Conservation (phyloP, 2,329 filamentous ascomycete species). For the Aureobasidium sp. region DNA sequence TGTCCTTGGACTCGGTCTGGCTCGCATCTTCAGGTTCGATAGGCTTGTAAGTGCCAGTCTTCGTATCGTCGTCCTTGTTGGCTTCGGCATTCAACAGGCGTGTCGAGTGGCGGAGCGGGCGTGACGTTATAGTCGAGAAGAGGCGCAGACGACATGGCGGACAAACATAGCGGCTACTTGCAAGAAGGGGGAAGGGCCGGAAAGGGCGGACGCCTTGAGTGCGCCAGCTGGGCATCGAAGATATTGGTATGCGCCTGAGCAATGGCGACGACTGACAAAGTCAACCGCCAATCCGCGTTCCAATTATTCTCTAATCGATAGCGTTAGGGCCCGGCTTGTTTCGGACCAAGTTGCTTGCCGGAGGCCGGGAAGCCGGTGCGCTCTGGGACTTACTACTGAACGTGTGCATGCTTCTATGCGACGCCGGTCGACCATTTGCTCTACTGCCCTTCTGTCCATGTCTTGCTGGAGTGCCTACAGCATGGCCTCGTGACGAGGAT, state of each 20-base stretch:
- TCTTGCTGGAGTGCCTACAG: neutral
- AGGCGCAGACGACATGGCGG: neutral
- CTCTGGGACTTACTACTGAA: neutral
- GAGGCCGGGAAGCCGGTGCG: neutral
- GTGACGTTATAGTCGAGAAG: neutral
- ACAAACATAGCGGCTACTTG: neutral
- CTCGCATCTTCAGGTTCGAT: neutral
- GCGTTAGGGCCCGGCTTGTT: neutral
- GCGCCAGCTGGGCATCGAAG: conserved; percentile 6
- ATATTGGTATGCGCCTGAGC: neutral
- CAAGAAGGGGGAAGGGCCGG: neutral
- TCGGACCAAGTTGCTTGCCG: neutral
- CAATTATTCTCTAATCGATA: conserved; percentile 8
- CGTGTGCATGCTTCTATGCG: neutral
- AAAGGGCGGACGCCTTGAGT: neutral
- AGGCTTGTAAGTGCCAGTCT: neutral
- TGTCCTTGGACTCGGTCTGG: neutral
- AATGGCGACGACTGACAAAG: neutral
- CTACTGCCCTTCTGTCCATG: neutral
- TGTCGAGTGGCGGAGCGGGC: conserved; percentile 2
- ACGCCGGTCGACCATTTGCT: neutral
- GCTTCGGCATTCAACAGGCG: neutral
- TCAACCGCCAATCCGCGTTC: neutral
- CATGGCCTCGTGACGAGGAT: neutral
- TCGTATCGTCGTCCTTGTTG: neutral